These are phyloP conservation scores for Pichia nakasei DNA, from an alignment of 805 yeast genomes.

Conservation along the genomic window DNA sequence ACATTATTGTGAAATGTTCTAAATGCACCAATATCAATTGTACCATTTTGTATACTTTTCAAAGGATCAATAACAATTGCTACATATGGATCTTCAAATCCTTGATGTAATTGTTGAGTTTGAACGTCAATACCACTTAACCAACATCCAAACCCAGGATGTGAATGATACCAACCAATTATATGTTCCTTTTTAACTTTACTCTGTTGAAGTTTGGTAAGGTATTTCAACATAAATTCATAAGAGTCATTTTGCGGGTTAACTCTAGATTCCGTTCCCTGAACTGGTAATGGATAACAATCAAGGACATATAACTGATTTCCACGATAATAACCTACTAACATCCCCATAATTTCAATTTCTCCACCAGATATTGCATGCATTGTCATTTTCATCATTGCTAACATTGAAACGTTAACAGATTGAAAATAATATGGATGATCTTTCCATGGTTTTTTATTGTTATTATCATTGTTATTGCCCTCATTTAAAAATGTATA, in stretches of 20 bases:
- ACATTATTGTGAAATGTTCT: slow-evolving; percentile 44
- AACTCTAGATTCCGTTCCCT: slow-evolving; percentile 92
- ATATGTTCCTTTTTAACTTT: slow-evolving; percentile 53
- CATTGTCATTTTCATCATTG: slow-evolving; percentile 63
- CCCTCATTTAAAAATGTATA: not conserved
- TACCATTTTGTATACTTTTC: slow-evolving; percentile 50
- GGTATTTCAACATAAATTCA: slow-evolving; percentile 86
- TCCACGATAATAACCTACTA: slow-evolving; percentile 60
- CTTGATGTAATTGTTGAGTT: slow-evolving; percentile 79
- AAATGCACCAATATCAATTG: slow-evolving; percentile 82
- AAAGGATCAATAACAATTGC: slow-evolving; percentile 86
- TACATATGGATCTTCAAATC: slow-evolving; percentile 83
- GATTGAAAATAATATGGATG: slow-evolving; percentile 54
- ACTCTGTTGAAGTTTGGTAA: slow-evolving; percentile 43
- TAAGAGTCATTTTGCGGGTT: slow-evolving; percentile 92
- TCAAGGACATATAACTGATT: slow-evolving; percentile 63
- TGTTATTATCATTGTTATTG: not conserved
- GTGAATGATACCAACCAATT: slow-evolving; percentile 96
- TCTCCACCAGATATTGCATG: slow-evolving; percentile 82
- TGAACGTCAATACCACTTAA: slow-evolving; percentile 86
- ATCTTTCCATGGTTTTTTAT: slow-evolving; percentile 43
- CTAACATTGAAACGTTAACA: slow-evolving; percentile 59
- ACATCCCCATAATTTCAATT: slow-evolving; percentile 92
- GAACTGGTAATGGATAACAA: slow-evolving; percentile 81
- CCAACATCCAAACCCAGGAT: slow-evolving; percentile 98